Conservation (phyloP, 345 rosid genomes). For the Syzygium aromaticum region DNA sequence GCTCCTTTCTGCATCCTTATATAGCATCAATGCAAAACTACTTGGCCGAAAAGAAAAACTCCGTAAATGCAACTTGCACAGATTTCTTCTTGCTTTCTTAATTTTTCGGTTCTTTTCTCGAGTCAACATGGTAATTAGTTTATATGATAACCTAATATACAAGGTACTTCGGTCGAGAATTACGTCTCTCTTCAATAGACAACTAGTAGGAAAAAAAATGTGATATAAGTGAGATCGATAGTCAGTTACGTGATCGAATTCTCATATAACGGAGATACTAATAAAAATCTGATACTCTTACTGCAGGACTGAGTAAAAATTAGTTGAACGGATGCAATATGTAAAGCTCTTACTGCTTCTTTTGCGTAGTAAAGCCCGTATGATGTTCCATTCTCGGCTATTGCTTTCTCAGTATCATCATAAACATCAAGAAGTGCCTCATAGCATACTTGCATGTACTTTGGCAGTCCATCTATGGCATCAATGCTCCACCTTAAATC, state of each 20-base stretch:
- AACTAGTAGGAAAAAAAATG: neutral
- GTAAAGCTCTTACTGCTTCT: conserved; percentile 12
- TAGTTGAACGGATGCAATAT: neutral
- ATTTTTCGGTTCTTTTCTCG: neutral
- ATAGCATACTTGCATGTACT: conserved; percentile 24
- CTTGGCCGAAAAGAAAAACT: neutral
- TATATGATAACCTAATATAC: neutral
- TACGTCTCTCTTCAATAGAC: neutral
- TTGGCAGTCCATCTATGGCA: conserved; percentile 14
- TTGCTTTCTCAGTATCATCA: conserved; percentile 9
- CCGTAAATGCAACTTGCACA: neutral
- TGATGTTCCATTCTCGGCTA: conserved; percentile 6
- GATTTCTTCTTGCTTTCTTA: neutral
- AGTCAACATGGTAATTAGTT: neutral
- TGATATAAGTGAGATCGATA: too few species aligned
- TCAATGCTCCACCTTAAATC: conserved; percentile 21
- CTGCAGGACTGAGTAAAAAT: neutral
- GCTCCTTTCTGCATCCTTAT: neutral
- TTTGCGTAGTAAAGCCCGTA: conserved; percentile 11
- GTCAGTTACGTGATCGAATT: neutral
- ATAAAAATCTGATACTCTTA: too few species aligned
- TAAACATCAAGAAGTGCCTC: conserved; percentile 18
- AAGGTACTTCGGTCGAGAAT: neutral
- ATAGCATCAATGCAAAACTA: neutral
- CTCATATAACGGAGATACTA: neutral